Evolutionary conservation across 2,329 filamentous ascomycete genomes (phyloP), one percentile per base, ranked within the genome.

Genomic region (Fusarium buxicola): DNA sequence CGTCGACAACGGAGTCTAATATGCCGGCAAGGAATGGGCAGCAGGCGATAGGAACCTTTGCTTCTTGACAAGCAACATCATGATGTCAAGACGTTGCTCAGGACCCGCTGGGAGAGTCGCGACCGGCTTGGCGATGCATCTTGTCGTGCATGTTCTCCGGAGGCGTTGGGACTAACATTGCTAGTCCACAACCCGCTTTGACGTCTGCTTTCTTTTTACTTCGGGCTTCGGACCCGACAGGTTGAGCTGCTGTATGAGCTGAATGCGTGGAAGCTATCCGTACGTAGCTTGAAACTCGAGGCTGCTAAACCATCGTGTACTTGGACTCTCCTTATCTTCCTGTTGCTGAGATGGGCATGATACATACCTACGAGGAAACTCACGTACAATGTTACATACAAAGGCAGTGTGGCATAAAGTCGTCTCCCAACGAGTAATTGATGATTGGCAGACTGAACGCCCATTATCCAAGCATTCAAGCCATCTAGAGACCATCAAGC

Each of bases 151-250:
- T 40, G 25, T 44, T 28, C 53, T 15, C 21, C 21, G 21, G 32
- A 51, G 36, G 45, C 27, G 28, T 47, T 45, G 44, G 35, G 43
- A 39, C 41, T 48, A 55, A 25, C 31, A 36, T 35, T 39, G 36
- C 27, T 58, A 57, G 54, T 39, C 34, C 31, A 53, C 48, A 45
- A 60, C 35, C 43, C 63, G 59, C 63, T 63, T 64, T 55, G 59
- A 64, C 63, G 27, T 48, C 21, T 51, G 51, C 30, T 61, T 66
- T 51, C 63, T 58, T 60, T 64, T 46, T 38, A 39, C 24, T 28
- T 41, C 28, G 38, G 50, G 36, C 51, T 48, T 49, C 18, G 28
- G 47, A 55, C 36, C 51, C 31, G 44, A 52, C 41, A 57, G 63
- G 60, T 56, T 58, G 60, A 67, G 41, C 39, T 44, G 21, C 21